phyloP scores from a whole-genome alignment of 1,139 yeast species.

The Nakaseomyces bracarensis region DNA sequence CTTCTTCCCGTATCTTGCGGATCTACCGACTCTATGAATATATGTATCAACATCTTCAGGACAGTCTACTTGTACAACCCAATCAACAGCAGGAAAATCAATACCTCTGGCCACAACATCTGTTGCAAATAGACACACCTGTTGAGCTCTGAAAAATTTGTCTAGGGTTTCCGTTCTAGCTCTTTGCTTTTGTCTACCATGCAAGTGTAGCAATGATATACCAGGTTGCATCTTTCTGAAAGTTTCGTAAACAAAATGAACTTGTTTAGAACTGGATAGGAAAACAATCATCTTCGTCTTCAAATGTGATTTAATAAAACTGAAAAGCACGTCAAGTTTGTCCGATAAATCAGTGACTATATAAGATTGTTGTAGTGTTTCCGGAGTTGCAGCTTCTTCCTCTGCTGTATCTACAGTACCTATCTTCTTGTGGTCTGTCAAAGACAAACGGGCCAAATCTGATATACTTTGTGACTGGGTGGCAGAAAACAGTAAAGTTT shows the following conservation, averaged over 20 bases:
- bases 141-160: constrained; percentile 77
- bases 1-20: constrained; percentile 84
- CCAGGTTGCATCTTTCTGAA: constrained; percentile 94
- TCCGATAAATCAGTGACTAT: constrained; percentile 64
- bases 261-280: constrained; percentile 89
- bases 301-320: constrained; percentile 82
- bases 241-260: constrained; percentile 84
- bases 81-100: constrained; percentile 94
- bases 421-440: constrained; percentile 68
- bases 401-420: constrained; percentile 38
- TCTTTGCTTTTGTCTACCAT: constrained; percentile 92
- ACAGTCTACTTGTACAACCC: constrained; percentile 94
- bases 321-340: constrained; percentile 78
- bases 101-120: constrained; percentile 97
- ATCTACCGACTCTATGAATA: constrained; percentile 93
- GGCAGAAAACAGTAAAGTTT: constrained; percentile 84
- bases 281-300: constrained; percentile 81
- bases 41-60: constrained; percentile 96
- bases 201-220: constrained; percentile 80
- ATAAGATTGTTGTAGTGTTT: constrained; percentile 74
- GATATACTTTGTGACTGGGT: constrained; percentile 84
- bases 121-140: constrained; percentile 87
- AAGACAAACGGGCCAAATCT: constrained; percentile 81
- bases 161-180: constrained; percentile 84
- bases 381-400: constrained; percentile 63